Conservation (phyloP, 208 protist species). For the Trypanosoma avium region DNA sequence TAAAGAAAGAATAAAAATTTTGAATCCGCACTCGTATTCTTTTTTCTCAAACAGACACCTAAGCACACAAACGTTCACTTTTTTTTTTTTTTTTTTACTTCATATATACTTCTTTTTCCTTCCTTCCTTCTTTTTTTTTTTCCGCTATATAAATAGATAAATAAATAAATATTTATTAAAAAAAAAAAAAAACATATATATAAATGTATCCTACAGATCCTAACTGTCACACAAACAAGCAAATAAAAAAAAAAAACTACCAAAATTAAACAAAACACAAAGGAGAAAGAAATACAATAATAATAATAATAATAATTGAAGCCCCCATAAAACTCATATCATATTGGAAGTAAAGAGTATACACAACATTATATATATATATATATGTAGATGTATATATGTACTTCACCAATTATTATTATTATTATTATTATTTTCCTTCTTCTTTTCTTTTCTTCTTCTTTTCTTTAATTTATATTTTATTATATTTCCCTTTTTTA, state of each 20-base stretch:
- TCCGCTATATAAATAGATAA: background rate
- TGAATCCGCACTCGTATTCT: conserved; percentile 4
- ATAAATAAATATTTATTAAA: conserved; percentile 1
- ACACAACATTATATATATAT: background rate
- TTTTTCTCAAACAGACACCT: conserved; percentile 5
- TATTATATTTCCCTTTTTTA: background rate
- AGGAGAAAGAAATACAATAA: background rate
- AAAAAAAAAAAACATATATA: too few species aligned
- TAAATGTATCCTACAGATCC: conserved; percentile 1
- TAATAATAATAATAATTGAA: background rate
- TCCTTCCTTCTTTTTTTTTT: conserved; percentile 3
- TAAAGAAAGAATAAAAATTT: too few species aligned
- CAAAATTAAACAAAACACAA: background rate
- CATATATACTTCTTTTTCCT: conserved; percentile 11
- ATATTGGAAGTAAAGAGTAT: too few species aligned
- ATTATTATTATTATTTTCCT: too few species aligned
- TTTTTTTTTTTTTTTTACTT: conserved; percentile 9
- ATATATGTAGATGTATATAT: background rate
- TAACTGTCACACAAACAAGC: background rate
- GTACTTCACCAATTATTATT: too few species aligned
- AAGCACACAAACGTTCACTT: background rate
- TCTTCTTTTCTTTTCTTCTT: background rate
- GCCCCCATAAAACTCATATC: too few species aligned
- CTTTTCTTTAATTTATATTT: background rate
- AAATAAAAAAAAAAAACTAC: background rate